Evolutionary conservation across 257 asterid species (phyloP).

Genomic region (Salvia splendens): DNA sequence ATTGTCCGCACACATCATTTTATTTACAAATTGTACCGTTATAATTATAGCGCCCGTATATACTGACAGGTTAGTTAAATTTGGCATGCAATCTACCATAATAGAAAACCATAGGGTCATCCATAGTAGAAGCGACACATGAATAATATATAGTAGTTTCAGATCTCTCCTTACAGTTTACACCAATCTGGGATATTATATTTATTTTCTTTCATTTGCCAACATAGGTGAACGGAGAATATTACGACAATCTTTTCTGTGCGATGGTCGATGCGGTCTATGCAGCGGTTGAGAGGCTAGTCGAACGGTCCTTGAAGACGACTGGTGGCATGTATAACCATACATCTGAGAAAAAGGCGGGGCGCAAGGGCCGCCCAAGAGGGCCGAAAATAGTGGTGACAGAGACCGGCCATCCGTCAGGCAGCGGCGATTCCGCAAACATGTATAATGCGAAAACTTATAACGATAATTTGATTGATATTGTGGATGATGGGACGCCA

Average conservation of each 20-base stretch:
- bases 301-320: background rate
- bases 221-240: background rate
- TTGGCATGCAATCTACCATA: no score
- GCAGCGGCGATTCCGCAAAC: slow-evolving; percentile 36
- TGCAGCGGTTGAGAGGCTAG: slow-evolving; percentile 42
- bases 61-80: no score
- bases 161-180: no score
- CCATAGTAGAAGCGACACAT: no score
- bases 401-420: slow-evolving; percentile 60
- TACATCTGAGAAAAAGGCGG: background rate
- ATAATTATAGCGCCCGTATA: no score
- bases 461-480: slow-evolving; percentile 36
- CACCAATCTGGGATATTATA: no score
- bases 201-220: no score
- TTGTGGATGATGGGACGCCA: slow-evolving; percentile 42
- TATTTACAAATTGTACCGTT: no score
- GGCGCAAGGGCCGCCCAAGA: background rate
- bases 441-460: slow-evolving; percentile 38
- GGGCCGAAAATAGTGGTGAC: slow-evolving; percentile 32
- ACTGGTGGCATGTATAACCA: background rate
- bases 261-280: slow-evolving; percentile 45
- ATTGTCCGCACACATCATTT: no score
- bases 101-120: no score
- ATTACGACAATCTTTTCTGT: slow-evolving; percentile 43
- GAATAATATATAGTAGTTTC: no score